phyloP scores from a whole-genome alignment of 1,284 basidiomycete species.

The Ceratobasidium theobromae region DNA sequence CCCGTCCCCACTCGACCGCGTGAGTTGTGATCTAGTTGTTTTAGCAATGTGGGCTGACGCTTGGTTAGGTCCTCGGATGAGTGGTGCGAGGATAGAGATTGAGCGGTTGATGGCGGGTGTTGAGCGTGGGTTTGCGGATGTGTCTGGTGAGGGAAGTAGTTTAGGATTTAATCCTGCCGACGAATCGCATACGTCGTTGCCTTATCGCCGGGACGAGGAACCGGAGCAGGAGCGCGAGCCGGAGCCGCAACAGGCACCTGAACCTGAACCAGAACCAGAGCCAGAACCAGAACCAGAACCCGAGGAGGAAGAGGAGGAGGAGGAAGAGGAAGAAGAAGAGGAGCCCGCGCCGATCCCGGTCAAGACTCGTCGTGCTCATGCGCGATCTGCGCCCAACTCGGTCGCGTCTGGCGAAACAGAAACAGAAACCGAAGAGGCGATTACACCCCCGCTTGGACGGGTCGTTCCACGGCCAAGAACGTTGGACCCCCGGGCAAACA shows the following conservation, averaged over 20 bases:
- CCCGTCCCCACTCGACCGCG: no score
- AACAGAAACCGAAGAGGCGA: conserved; percentile 25
- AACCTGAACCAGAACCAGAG: no score
- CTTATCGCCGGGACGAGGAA: conserved; percentile 13
- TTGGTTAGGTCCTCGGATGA: conserved; percentile 26
- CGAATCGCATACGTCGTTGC: conserved; percentile 17
- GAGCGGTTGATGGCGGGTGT: conserved; percentile 58
- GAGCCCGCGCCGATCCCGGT: background rate
- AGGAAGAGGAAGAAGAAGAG: no score
- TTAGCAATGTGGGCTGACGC: background rate
- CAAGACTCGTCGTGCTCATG: background rate
- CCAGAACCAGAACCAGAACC: no score
- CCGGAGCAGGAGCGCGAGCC: background rate
- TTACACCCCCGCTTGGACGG: conserved; percentile 22
- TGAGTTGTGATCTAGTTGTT: no score
- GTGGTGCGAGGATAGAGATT: conserved; percentile 42
- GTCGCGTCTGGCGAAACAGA: conserved; percentile 29
- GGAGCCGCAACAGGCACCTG: no score
- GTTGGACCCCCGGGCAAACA: background rate
- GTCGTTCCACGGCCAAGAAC: no score
- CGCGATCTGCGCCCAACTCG: conserved; percentile 12
- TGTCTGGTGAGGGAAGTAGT: conserved; percentile 20
- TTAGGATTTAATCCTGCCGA: conserved; percentile 16
- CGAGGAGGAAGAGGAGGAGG: no score
- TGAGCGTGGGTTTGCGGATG: conserved; percentile 36